These are phyloP conservation scores for Linanthus parryae DNA, from an alignment of 148 eudicot species.

Conservation along the genomic window DNA sequence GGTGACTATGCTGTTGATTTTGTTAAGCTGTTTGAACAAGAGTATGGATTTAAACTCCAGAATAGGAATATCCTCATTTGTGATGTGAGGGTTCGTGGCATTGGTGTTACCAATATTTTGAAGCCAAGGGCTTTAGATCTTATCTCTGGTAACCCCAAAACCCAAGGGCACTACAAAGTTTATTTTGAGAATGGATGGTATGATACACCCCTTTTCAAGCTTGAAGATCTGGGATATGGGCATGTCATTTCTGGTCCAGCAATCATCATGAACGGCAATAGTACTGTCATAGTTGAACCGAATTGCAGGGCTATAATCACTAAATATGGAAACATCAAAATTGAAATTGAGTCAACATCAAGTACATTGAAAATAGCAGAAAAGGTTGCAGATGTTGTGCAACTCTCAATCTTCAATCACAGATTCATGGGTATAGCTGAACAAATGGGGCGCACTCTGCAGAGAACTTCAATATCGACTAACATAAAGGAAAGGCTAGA, in stretches of 20 bases:
- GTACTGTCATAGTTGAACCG: conserved; percentile 90
- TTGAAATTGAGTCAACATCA: conserved; percentile 56
- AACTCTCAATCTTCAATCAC: conserved; percentile 89
- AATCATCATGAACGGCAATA: conserved; percentile 95
- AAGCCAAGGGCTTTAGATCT: conserved; percentile 57
- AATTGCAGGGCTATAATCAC: conserved; percentile 71
- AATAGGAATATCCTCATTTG: conserved; percentile 71
- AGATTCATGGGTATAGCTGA: conserved; percentile 99
- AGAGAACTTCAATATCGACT: conserved; percentile 95
- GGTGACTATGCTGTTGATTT: conserved; percentile 80
- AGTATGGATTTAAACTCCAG: conserved; percentile 89
- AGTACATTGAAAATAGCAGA: conserved; percentile 37
- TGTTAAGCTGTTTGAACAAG: conserved; percentile 70
- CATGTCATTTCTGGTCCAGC: conserved; percentile 79
- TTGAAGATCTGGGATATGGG: conserved; percentile 64
- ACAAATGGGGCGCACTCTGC: conserved; percentile 97
- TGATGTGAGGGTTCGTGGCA: conserved; percentile 94
- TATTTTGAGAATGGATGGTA: conserved; percentile 73
- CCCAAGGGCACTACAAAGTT: conserved; percentile 50
- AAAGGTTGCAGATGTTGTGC: conserved; percentile 95
- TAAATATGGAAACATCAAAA: conserved; percentile 84
- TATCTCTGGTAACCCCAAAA: conserved; percentile 40
- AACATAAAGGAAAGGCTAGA: conserved; percentile 93
- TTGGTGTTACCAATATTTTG: conserved; percentile 86
- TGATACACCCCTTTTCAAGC: conserved; percentile 77